Conservation (phyloP, 331 rosid genomes). For the Malus hybrid region DNA sequence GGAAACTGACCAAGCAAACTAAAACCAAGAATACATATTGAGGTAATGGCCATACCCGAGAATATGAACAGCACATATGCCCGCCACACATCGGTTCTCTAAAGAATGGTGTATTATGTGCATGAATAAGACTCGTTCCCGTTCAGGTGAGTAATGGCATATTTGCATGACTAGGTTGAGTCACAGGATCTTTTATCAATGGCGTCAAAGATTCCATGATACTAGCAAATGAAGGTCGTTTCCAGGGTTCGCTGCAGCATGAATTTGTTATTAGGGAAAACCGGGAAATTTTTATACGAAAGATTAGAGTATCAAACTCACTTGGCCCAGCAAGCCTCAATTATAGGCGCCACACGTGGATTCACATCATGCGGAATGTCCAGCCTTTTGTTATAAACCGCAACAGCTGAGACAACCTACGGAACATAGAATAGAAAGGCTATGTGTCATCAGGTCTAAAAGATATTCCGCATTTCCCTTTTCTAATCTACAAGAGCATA, state of each 20-base stretch:
- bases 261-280: background rate
- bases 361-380: constrained; percentile 83
- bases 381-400: constrained; percentile 70
- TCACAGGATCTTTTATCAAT: constrained; percentile 57
- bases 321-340: constrained; percentile 96
- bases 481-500: constrained; percentile 8
- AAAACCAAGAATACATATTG: background rate
- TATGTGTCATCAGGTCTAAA: constrained; percentile 2
- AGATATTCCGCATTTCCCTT: background rate
- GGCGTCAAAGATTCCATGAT: constrained; percentile 83
- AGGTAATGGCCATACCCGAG: constrained; percentile 30
- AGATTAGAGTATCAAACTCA: constrained; percentile 32
- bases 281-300: background rate
- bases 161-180: constrained; percentile 61
- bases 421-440: constrained; percentile 11
- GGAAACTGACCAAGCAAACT: background rate
- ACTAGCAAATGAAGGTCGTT: constrained; percentile 84
- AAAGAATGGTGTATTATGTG: constrained; percentile 52
- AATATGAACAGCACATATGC: constrained; percentile 29
- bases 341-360: constrained; percentile 65
- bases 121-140: constrained; percentile 33
- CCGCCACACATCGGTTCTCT: constrained; percentile 41
- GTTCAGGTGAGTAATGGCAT: constrained; percentile 45
- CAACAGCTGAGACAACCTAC: constrained; percentile 97
- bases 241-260: constrained; percentile 83